Conservation (phyloP, 768 basidiomycete genomes). For the Xerocomellus intermedius region DNA sequence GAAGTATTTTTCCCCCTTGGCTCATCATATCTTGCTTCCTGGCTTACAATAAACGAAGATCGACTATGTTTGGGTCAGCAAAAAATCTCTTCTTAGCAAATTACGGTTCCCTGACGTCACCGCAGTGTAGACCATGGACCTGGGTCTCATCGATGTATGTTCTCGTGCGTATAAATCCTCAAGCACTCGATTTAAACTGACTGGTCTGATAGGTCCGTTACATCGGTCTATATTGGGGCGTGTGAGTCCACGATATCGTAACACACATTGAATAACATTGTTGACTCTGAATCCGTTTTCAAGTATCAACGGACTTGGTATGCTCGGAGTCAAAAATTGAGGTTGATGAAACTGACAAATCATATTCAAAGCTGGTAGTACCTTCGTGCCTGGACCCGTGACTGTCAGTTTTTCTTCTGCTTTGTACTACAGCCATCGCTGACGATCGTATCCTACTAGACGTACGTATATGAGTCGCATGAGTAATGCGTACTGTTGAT, state of each 20-base stretch:
- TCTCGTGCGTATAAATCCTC: not conserved
- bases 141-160: not conserved
- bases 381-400: not conserved
- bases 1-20: not conserved
- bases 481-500: not conserved
- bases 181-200: not conserved
- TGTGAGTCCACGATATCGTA: not conserved
- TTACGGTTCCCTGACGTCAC: not conserved
- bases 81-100: not conserved
- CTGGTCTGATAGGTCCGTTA: not conserved
- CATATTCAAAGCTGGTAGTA: not conserved
- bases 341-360: not conserved
- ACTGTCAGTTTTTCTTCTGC: not conserved
- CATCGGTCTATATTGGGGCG: not conserved
- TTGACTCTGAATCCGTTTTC: not conserved
- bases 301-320: not conserved
- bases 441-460: not conserved
- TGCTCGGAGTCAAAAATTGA: not conserved
- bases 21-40: not conserved
- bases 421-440: too few relatives aligned
- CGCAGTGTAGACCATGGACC: not conserved
- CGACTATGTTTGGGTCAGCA: not conserved
- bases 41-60: not conserved
- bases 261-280: not conserved
- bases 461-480: not conserved